Conservation (phyloP, 371 early-diverging fungal species). For the Rhizopus stolonifer region DNA sequence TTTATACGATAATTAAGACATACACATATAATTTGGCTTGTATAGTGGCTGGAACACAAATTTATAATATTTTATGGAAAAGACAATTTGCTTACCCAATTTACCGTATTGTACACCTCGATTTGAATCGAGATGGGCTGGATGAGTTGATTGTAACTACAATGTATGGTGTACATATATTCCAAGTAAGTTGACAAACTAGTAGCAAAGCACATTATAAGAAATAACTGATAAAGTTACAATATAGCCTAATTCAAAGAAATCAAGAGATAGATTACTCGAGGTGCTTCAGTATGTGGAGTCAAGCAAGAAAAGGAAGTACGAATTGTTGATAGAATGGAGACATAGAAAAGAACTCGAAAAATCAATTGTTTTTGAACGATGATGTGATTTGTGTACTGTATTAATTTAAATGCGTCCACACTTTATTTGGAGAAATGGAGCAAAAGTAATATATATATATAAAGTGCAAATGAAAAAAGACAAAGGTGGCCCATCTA, state of each 20-base stretch:
- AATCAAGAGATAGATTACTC: constrained; percentile 38
- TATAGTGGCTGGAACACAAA: constrained; percentile 44
- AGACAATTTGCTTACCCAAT: constrained; percentile 71
- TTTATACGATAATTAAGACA: neutral
- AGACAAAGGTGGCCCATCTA: too few species aligned
- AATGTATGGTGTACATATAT: constrained; percentile 69
- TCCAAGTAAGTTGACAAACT: constrained; percentile 46
- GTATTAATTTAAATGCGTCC: too few species aligned
- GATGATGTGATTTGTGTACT: neutral
- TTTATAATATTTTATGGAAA: constrained; percentile 65
- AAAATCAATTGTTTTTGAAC: constrained; percentile 46
- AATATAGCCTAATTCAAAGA: constrained; percentile 47
- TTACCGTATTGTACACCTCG: constrained; percentile 65
- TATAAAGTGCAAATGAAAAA: too few species aligned
- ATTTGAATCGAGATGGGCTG: constrained; percentile 70
- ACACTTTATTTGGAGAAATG: too few species aligned
- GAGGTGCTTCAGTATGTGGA: constrained; percentile 45
- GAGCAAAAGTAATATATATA: too few species aligned
- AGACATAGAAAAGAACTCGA: constrained; percentile 42
- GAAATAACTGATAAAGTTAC: neutral
- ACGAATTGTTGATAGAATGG: constrained; percentile 39
- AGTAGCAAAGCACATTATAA: too few species aligned
- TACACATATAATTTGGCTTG: neutral
- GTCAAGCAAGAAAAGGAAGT: constrained; percentile 41
- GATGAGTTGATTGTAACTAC: constrained; percentile 73